These are phyloP conservation scores for Aspergillus ostianus DNA, from an alignment of 495 filamentous ascomycete genomes.

Conservation along the genomic window DNA sequence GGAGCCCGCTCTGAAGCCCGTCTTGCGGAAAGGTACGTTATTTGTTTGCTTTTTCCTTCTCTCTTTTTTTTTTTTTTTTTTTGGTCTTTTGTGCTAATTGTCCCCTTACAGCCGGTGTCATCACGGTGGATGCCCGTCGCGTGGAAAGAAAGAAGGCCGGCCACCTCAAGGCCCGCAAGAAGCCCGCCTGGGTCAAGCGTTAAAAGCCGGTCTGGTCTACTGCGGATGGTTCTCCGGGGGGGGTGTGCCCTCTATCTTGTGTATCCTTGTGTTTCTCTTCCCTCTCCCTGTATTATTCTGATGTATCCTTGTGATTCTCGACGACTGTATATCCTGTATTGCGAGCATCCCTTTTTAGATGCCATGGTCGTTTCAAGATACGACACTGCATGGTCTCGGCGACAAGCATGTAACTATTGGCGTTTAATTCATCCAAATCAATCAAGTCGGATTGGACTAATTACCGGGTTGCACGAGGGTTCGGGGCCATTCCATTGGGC, in stretches of 20 bases:
- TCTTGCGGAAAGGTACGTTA: constrained; percentile 80
- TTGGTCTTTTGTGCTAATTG: constrained; percentile 6
- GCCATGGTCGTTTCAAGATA: constrained; percentile 21
- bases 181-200: constrained; percentile 95
- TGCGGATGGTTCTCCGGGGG: constrained; percentile 6
- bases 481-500: constrained; percentile 5
- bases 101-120: constrained; percentile 68
- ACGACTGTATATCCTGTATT: constrained; percentile 24
- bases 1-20: constrained; percentile 85
- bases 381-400: constrained; percentile 22
- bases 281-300: constrained; percentile 27
- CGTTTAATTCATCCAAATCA: constrained; percentile 20
- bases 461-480: constrained; percentile 16
- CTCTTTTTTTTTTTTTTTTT: neutral
- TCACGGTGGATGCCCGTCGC: constrained; percentile 85
- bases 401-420: constrained; percentile 28
- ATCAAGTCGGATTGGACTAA: constrained; percentile 15
- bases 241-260: constrained; percentile 8
- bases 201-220: constrained; percentile 30
- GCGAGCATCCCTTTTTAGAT: constrained; percentile 14
- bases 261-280: constrained; percentile 18
- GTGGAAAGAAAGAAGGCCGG: constrained; percentile 99
- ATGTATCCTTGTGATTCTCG: constrained; percentile 14
- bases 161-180: constrained; percentile 93
- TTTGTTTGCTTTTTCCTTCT: neutral